Evolutionary conservation across 228 moss, liverwort and hornwort genomes (phyloP), one percentile per base, ranked within the genome.

Genomic region (Sphagnum magellanicum): DNA sequence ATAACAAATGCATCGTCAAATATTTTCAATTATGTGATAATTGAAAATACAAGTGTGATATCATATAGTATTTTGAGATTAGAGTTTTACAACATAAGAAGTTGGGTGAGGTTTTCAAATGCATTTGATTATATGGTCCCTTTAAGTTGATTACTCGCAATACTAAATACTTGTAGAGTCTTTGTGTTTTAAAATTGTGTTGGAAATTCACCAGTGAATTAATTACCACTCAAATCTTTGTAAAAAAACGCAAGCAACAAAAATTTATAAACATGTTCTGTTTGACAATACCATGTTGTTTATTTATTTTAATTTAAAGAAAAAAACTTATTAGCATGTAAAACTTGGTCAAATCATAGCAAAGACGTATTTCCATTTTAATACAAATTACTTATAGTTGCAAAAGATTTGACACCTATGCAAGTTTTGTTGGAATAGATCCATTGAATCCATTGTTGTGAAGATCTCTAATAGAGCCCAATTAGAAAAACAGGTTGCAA

Each of bases 131-230:
- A 5, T 63, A 63, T 63, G 7, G 6, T n/a, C 16, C 62, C 11
- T 7, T 12, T 4, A n/a, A 63, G 67, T 16, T 5, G 58, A 63
- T 82, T 82, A 5, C 7, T n/a, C 15, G 2, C 16, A n/a, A 63
- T 63, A 4, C 15, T n/a, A 63, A 8, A 12, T 63, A 4, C 62
- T 17, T 63, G 62, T 4, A 63, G 1, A 0, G 62, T 63, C 15
- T 1, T 4, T n/a, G 16, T 63, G 15, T 8, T 4, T 1, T 0
- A 0, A 59, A 68, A 73, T 12, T 69, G 0, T 47, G 63, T 71
- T 4, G 72, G 74, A 72, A 74, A 79, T 1, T n/a, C 53, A 53
- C 69, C 76, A 16, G 16, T 10, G 60, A 83, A 71, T 50, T 63
- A 4, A 58, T 58, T 58, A 58, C 14, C 14, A 14, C 10, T 58